These are phyloP conservation scores for Talaromyces sp. DNA, from an alignment of 2,329 filamentous ascomycete genomes.

Conservation along the genomic window DNA sequence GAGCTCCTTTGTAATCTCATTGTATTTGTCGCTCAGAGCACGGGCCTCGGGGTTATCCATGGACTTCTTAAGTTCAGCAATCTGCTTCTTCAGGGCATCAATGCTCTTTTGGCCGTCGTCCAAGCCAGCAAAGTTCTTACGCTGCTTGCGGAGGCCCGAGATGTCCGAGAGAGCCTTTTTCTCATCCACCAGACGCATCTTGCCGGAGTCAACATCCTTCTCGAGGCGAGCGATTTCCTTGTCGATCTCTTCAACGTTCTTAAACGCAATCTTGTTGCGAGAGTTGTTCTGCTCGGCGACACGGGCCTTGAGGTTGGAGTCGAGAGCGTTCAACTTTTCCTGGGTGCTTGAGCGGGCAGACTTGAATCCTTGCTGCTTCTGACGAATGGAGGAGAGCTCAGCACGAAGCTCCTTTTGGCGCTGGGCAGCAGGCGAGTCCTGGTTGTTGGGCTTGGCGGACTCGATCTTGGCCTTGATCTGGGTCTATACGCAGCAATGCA, in stretches of 20 bases:
- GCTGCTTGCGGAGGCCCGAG: conserved; percentile 74
- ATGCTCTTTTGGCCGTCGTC: conserved; percentile 84
- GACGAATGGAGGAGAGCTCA: conserved; percentile 76
- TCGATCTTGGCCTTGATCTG: conserved; percentile 85
- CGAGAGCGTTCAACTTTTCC: conserved; percentile 87
- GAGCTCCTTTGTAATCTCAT: conserved; percentile 77
- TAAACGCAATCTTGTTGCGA: conserved; percentile 74
- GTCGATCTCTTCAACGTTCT: conserved; percentile 82
- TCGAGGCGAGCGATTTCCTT: conserved; percentile 73
- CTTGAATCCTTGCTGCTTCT: conserved; percentile 85
- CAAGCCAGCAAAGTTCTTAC: conserved; percentile 84
- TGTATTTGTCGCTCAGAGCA: conserved; percentile 81
- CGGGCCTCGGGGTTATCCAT: conserved; percentile 89
- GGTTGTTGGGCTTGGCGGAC: conserved; percentile 70
- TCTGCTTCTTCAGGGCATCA: conserved; percentile 77
- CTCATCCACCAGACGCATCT: conserved; percentile 95
- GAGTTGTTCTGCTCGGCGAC: conserved; percentile 82
- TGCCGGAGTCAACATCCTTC: conserved; percentile 78
- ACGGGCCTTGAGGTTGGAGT: conserved; percentile 79
- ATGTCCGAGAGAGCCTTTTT: conserved; percentile 86
- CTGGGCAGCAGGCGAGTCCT: conserved; percentile 73
- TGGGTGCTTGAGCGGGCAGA: conserved; percentile 68
- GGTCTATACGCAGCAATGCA: conserved; percentile 56
- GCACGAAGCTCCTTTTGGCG: conserved; percentile 78
- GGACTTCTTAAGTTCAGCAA: conserved; percentile 80